phyloP scores from a whole-genome alignment of 176 grass and related monocot species.

The Microstegium vimineum region DNA sequence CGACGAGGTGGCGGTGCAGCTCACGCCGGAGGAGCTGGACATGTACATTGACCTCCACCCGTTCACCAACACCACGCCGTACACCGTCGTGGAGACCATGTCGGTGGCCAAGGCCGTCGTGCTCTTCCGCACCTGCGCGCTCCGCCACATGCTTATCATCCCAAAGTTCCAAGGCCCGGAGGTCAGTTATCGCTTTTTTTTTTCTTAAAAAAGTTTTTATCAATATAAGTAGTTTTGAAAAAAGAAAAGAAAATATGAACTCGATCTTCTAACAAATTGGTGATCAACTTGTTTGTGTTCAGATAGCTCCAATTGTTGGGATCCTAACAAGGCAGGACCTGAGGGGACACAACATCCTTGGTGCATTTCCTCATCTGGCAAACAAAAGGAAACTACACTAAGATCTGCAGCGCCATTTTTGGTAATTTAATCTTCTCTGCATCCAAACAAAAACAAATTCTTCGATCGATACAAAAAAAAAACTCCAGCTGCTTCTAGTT shows the following conservation, averaged over 20 bases:
- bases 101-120: slow-evolving; percentile 91
- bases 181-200: slow-evolving; percentile 30
- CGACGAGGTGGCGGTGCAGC: slow-evolving; percentile 30
- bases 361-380: slow-evolving; percentile 59
- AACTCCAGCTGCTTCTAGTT: not conserved
- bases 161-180: slow-evolving; percentile 82
- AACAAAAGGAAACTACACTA: slow-evolving; percentile 38
- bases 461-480: too few species aligned
- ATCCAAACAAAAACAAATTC: slow-evolving; percentile 6
- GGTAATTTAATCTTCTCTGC: not conserved
- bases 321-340: slow-evolving; percentile 96
- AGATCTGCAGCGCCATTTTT: slow-evolving; percentile 31
- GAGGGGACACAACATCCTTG: slow-evolving; percentile 64
- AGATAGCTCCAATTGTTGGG: slow-evolving; percentile 80
- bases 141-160: slow-evolving; percentile 87
- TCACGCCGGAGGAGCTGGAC: slow-evolving; percentile 66
- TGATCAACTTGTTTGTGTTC: slow-evolving; percentile 14
- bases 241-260: not conserved
- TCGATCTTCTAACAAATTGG: not conserved
- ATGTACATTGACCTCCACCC: slow-evolving; percentile 88
- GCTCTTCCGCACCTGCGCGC: slow-evolving; percentile 69
- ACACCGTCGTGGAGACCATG: slow-evolving; percentile 99
- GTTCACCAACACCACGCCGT: slow-evolving; percentile 86
- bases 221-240: not conserved
- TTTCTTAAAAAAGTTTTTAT: not conserved